Evolutionary conservation across 2,329 filamentous ascomycete genomes (phyloP).

Genomic region (Colletotrichum sp.): DNA sequence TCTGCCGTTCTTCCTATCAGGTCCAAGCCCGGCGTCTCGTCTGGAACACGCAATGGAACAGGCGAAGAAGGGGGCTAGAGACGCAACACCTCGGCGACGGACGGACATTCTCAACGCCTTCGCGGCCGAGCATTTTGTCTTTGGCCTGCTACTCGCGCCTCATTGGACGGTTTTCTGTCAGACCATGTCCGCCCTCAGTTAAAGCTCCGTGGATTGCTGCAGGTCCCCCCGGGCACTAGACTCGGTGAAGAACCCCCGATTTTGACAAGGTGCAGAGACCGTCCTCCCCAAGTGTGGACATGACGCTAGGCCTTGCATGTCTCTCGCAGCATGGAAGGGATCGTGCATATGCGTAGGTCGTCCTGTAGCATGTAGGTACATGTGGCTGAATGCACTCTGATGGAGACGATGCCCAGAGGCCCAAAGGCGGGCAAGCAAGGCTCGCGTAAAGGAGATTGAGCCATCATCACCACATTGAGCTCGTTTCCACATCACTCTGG

Average conservation of each 20-base stretch:
- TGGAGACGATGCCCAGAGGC: not conserved
- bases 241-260: not conserved
- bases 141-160: too few relatives aligned
- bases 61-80: not conserved
- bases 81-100: not conserved
- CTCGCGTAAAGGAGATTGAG: not conserved
- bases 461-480: not conserved
- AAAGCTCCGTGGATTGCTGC: conserved; percentile 1
- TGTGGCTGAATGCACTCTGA: not conserved
- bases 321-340: not conserved
- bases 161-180: conserved; percentile 4
- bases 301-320: not conserved
- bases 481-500: not conserved
- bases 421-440: not conserved
- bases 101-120: not conserved
- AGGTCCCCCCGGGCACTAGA: not conserved
- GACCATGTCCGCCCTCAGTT: not conserved
- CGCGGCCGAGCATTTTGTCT: not conserved
- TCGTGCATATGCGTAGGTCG: not conserved
- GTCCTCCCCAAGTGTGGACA: not conserved
- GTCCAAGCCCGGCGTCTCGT: not conserved
- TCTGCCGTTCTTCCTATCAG: not conserved
- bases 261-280: not conserved
- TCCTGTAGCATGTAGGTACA: not conserved
- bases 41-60: conserved; percentile 9